Percentiles rank a stretch among this genome's conserved stretches.
Conservation (phyloP, 441 rosid genomes). For the Syzygium malaccense region DNA sequence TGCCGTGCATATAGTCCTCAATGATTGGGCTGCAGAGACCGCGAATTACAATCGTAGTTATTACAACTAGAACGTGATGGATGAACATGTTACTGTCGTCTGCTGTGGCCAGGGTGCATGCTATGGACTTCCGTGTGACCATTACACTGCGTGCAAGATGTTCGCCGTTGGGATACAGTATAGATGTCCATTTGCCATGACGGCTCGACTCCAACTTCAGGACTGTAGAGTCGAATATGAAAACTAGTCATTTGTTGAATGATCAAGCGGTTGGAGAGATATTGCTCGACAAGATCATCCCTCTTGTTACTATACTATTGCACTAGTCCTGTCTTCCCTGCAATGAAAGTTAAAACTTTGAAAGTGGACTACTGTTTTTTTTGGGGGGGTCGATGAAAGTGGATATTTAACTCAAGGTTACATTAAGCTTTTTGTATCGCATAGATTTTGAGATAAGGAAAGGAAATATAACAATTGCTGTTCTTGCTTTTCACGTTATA, state of each 20-base stretch:
- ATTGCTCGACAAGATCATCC: neutral
- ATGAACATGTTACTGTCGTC: neutral
- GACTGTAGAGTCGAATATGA: neutral
- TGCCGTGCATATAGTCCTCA: neutral
- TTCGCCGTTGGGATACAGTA: neutral
- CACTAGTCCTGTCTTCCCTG: neutral
- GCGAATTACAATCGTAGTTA: neutral
- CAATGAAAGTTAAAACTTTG: neutral
- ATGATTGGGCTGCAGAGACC: neutral
- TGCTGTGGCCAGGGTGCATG: neutral
- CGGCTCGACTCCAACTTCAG: neutral
- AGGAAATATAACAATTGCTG: neutral
- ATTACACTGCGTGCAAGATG: neutral
- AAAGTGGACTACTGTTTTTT: neutral
- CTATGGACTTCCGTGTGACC: neutral
- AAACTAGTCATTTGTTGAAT: neutral
- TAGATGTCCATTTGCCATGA: neutral
- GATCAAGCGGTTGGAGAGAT: neutral
- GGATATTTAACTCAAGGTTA: neutral
- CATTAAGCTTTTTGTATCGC: no score
- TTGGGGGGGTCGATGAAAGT: no score
- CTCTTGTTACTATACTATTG: neutral
- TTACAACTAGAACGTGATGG: neutral
- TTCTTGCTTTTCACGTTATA: neutral
- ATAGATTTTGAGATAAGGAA: no score